phyloP scores from a whole-genome alignment of 179 eudicot species.

The Spergularia azorica region DNA sequence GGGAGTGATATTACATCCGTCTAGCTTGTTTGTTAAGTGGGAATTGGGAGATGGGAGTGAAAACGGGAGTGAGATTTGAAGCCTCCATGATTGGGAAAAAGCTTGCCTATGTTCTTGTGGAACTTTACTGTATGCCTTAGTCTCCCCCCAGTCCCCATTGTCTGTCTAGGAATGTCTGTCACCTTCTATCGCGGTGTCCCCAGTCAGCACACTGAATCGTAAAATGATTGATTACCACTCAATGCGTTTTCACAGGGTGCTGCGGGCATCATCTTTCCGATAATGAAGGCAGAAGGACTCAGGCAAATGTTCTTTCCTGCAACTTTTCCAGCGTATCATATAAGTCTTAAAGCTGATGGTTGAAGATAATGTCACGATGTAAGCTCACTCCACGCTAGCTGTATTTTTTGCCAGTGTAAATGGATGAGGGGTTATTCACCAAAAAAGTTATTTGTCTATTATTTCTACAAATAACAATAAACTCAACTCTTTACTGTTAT shows the following conservation, averaged over 20 bases:
- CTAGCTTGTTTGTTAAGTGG: too few relatives aligned
- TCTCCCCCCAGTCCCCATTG: too few relatives aligned
- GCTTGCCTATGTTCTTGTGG: too few relatives aligned
- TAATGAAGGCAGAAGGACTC: conserved; percentile 85
- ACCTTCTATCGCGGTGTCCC: neutral
- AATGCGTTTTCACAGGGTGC: conserved; percentile 57
- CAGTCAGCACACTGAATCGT: too few relatives aligned
- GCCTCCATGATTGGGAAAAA: too few relatives aligned
- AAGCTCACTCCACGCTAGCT: neutral
- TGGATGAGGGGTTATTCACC: conserved; percentile 6
- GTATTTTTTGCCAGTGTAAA: neutral
- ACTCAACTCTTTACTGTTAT: neutral
- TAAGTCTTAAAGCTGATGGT: conserved; percentile 49
- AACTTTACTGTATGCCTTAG: neutral
- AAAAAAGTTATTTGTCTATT: neutral
- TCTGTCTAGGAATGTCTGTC: too few relatives aligned
- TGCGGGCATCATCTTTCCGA: conserved; percentile 82
- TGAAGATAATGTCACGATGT: neutral
- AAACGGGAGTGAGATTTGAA: too few relatives aligned
- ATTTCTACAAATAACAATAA: neutral
- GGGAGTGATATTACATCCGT: too few relatives aligned
- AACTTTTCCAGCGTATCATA: conserved; percentile 78
- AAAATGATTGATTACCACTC: neutral
- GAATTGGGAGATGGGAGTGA: too few relatives aligned
- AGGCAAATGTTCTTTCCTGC: conserved; percentile 93